Percentiles rank a stretch among this genome's conserved stretches.
Conservation (phyloP, 2,329 filamentous ascomycete genomes). For the Claviceps sp. region DNA sequence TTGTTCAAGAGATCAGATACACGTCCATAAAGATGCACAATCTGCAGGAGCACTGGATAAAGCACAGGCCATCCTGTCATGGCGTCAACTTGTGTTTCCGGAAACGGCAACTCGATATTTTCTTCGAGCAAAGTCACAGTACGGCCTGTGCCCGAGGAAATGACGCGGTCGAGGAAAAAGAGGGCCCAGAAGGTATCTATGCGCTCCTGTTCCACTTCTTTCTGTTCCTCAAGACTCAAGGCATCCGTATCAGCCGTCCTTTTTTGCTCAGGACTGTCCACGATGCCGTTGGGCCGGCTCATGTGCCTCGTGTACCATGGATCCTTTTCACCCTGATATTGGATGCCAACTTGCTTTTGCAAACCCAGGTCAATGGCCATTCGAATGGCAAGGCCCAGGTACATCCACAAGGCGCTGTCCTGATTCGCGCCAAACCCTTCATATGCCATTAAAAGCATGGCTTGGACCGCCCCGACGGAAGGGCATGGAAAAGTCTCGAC, state of each 20-base stretch:
- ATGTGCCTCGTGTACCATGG: constrained; percentile 33
- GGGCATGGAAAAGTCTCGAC: constrained; percentile 75
- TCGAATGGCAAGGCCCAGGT: constrained; percentile 73
- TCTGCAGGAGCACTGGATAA: constrained; percentile 67
- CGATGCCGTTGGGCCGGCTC: constrained; percentile 21
- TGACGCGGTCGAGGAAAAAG: constrained; percentile 75
- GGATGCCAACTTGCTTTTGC: constrained; percentile 66
- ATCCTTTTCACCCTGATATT: constrained; percentile 41
- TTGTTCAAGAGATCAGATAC: constrained; percentile 78
- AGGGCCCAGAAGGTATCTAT: constrained; percentile 85
- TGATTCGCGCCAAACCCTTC: constrained; percentile 81
- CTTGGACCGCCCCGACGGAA: constrained; percentile 71
- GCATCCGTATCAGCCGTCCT: constrained; percentile 26
- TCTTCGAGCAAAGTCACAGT: constrained; percentile 74
- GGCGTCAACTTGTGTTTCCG: constrained; percentile 34
- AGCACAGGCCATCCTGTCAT: constrained; percentile 59
- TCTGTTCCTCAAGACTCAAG: constrained; percentile 37
- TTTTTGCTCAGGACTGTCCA: constrained; percentile 26
- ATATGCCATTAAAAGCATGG: constrained; percentile 71
- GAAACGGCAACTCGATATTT: constrained; percentile 70
- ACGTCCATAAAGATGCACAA: constrained; percentile 74
- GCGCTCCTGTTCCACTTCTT: constrained; percentile 63
- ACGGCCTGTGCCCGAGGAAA: constrained; percentile 74
- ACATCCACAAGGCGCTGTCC: constrained; percentile 90
- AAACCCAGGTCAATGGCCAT: constrained; percentile 71